Conservation (phyloP, 75 land plant genomes). For the Selaginella moellendorffii region DNA sequence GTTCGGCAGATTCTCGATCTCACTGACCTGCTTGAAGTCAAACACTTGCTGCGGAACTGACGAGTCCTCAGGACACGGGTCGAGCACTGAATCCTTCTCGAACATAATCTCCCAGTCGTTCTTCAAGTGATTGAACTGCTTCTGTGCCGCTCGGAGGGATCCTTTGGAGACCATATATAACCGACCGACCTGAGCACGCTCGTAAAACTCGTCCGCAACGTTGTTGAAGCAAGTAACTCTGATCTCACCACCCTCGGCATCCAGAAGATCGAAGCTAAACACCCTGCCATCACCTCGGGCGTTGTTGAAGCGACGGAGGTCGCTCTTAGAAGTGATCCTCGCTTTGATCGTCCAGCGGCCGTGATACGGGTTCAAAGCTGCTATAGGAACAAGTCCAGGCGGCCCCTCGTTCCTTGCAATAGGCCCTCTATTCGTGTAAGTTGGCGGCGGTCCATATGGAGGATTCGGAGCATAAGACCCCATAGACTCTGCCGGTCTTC, state of each 20-base stretch:
- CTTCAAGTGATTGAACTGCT: constrained; percentile 79
- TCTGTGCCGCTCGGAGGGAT: constrained; percentile 81
- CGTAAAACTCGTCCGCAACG: constrained; percentile 70
- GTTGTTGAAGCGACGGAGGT: constrained; percentile 78
- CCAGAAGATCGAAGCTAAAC: constrained; percentile 87
- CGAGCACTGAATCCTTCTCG: constrained; percentile 61
- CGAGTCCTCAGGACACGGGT: constrained; percentile 69
- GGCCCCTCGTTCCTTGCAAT: constrained; percentile 75
- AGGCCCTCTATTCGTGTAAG: constrained; percentile 50
- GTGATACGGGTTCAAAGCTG: constrained; percentile 89
- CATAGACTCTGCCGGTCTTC: no score
- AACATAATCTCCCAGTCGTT: constrained; percentile 91
- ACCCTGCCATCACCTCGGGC: constrained; percentile 89
- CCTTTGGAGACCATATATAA: constrained; percentile 87
- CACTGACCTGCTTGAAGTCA: constrained; percentile 64
- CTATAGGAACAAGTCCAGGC: constrained; percentile 67
- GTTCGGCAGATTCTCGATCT: constrained; percentile 58
- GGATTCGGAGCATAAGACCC: no score
- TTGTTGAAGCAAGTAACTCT: constrained; percentile 85
- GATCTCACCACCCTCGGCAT: constrained; percentile 89
- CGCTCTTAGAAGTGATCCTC: constrained; percentile 81
- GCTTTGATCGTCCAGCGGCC: constrained; percentile 96
- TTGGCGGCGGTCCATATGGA: constrained; percentile 60
- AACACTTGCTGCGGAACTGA: constrained; percentile 75
- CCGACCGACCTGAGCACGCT: constrained; percentile 53